Evolutionary conservation across 495 filamentous ascomycete species (phyloP).

Genomic region (Podospora fimiseda): DNA sequence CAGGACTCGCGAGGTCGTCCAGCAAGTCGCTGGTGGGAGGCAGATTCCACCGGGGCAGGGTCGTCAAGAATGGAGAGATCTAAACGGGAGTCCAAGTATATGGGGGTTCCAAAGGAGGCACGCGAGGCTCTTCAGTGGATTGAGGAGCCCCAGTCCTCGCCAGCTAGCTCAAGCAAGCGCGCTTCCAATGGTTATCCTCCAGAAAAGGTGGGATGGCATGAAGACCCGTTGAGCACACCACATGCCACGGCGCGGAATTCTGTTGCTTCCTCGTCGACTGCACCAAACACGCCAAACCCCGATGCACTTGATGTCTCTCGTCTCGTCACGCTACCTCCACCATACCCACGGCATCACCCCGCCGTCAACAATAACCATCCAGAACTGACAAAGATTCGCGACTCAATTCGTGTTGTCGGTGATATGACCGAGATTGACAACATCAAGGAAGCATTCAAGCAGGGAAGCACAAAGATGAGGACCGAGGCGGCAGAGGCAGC

Average conservation of each 20-base stretch:
- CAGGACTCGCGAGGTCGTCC: constrained; percentile 73
- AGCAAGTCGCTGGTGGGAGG: constrained; percentile 94
- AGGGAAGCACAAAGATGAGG: constrained; percentile 37
- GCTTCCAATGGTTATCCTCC: constrained; percentile 66
- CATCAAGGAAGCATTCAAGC: constrained; percentile 55
- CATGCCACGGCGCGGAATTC: constrained; percentile 33
- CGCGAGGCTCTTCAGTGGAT: constrained; percentile 62
- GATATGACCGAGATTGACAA: constrained; percentile 67
- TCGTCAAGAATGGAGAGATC: constrained; percentile 57
- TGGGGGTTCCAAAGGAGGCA: constrained; percentile 72
- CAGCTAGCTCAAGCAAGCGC: constrained; percentile 32
- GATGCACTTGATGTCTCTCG: constrained; percentile 76
- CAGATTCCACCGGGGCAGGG: constrained; percentile 46
- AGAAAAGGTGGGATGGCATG: constrained; percentile 79
- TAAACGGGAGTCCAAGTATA: constrained; percentile 89
- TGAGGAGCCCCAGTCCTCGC: constrained; percentile 30
- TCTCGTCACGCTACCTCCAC: constrained; percentile 81
- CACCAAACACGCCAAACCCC: constrained; percentile 39
- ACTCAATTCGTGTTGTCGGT: constrained; percentile 64
- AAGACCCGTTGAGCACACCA: constrained; percentile 36
- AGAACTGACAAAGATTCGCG: constrained; percentile 70
- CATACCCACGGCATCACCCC: constrained; percentile 88
- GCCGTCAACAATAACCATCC: constrained; percentile 95
- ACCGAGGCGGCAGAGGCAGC: constrained; percentile 38
- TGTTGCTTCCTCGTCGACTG: constrained; percentile 33